Percentiles rank a stretch among this genome's conserved stretches.
These are phyloP conservation scores for Russula abietina DNA, from an alignment of 768 basidiomycete genomes.

Conservation along the genomic window DNA sequence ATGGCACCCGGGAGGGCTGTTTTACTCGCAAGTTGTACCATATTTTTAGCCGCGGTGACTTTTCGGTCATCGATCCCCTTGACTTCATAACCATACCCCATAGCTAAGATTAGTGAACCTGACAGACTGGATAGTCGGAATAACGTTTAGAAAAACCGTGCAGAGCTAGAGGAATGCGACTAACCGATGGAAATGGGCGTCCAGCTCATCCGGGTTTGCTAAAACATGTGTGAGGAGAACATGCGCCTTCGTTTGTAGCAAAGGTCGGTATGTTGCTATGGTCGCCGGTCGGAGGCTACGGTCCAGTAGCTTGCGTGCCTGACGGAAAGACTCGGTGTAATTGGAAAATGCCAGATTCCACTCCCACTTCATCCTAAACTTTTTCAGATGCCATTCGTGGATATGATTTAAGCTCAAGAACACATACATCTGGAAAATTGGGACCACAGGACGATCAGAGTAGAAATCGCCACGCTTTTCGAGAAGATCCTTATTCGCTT, in stretches of 20 bases:
- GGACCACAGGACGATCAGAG: conserved; percentile 3
- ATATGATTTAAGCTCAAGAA: background rate
- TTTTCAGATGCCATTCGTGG: background rate
- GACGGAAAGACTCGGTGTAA: background rate
- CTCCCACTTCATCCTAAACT: background rate
- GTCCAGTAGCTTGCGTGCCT: conserved; percentile 9
- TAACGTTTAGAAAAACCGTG: background rate
- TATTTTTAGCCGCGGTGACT: background rate
- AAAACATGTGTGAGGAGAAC: conserved; percentile 2
- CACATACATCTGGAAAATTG: conserved; percentile 6
- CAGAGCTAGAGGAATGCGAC: background rate
- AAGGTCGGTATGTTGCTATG: background rate
- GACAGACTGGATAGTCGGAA: background rate
- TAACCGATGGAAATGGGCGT: conserved; percentile 2
- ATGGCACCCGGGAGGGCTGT: background rate
- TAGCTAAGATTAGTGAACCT: background rate
- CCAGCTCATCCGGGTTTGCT: background rate
- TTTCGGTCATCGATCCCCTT: background rate
- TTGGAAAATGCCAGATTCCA: background rate
- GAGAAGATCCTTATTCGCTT: conserved; percentile 43
- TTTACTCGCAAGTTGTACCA: background rate
- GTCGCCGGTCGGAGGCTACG: conserved; percentile 1
- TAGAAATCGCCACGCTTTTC: conserved; percentile 44
- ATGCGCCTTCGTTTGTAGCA: conserved; percentile 3
- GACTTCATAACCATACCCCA: conserved; percentile 12